Conservation (phyloP, 2,329 filamentous ascomycete species). For the Falciphora oryzae region DNA sequence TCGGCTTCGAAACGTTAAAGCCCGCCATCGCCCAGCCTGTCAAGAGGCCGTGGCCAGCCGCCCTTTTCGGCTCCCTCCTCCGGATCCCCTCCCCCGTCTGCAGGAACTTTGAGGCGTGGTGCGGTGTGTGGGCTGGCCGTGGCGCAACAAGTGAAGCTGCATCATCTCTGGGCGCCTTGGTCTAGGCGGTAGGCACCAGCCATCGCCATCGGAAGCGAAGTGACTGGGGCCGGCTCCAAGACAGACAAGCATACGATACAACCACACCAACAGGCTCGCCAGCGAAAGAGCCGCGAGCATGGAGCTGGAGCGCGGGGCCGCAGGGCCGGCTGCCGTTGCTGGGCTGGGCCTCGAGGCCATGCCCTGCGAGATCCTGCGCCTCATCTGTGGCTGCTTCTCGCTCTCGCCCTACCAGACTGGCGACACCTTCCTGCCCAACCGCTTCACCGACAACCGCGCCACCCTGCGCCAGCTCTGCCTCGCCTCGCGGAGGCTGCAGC, state of each 20-base stretch:
- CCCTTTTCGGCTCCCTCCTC: neutral
- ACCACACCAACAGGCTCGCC: neutral
- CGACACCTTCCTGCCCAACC: neutral
- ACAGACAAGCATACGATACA: neutral
- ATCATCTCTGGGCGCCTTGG: neutral
- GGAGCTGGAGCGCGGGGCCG: slow-evolving; percentile 3
- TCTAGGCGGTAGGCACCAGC: neutral
- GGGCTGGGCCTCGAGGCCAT: slow-evolving; percentile 7
- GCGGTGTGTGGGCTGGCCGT: neutral
- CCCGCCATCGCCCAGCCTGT: neutral
- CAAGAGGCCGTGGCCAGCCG: neutral
- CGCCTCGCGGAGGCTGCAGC: slow-evolving; percentile 3
- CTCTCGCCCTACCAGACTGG: slow-evolving; percentile 6
- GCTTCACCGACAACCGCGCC: slow-evolving; percentile 1
- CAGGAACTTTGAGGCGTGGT: neutral
- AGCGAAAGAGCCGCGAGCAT: neutral
- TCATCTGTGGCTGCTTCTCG: slow-evolving; percentile 6
- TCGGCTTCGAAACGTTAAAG: neutral
- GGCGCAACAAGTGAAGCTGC: neutral
- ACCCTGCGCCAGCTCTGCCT: slow-evolving; percentile 6
- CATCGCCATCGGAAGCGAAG: neutral
- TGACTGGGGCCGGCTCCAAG: neutral
- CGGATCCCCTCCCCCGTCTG: neutral
- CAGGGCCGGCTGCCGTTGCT: neutral
- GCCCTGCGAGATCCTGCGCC: slow-evolving; percentile 7